Evolutionary conservation across 2,329 filamentous ascomycete species (phyloP).

Genomic region (Chrysoporthe puriensis): DNA sequence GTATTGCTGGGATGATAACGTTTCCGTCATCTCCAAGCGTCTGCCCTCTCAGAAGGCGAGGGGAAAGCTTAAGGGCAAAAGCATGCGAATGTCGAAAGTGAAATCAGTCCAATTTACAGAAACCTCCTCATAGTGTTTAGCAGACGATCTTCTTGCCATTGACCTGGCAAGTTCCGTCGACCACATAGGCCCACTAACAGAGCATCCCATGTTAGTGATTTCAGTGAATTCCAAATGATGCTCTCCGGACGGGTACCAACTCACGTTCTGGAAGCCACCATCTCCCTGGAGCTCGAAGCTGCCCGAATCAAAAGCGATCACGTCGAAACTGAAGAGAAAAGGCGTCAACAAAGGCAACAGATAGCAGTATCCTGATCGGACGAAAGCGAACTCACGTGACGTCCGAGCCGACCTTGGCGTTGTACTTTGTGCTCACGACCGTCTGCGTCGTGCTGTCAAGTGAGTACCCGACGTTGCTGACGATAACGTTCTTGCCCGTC

Average conservation of each 20-base stretch:
- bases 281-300: neutral
- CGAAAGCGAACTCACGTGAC: neutral
- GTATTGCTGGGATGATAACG: no score
- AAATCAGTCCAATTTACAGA: no score
- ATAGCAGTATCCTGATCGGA: neutral
- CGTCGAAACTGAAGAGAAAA: neutral
- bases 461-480: neutral
- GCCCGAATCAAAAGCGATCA: neutral
- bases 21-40: no score
- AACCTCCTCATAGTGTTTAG: neutral
- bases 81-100: no score
- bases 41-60: no score
- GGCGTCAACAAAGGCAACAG: neutral
- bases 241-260: neutral
- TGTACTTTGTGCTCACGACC: neutral
- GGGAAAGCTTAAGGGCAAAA: no score
- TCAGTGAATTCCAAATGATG: neutral
- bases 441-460: neutral
- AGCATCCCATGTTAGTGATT: neutral
- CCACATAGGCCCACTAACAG: neutral
- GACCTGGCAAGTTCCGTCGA: neutral
- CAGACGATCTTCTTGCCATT: neutral
- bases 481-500: neutral
- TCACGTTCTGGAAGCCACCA: slow-evolving; percentile 1
- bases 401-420: neutral